Evolutionary conservation across 176 grass and related monocot species (phyloP).

Genomic region (Cocos nucifera): DNA sequence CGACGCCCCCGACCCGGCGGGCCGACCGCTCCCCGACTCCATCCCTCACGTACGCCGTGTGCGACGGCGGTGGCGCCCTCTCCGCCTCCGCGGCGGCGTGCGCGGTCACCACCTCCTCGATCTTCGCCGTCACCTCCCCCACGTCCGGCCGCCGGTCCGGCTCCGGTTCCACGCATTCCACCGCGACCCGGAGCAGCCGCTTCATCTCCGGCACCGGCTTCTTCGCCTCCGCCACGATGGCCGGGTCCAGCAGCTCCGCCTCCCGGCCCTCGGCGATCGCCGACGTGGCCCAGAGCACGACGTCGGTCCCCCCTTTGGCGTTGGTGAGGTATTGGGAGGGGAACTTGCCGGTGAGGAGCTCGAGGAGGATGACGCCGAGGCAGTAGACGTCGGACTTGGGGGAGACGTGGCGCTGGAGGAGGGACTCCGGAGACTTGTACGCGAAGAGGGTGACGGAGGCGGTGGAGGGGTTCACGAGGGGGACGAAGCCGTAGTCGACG

Average conservation of each 20-base stretch:
- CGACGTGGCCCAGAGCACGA: constrained; percentile 66
- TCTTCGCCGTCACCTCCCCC: constrained; percentile 36
- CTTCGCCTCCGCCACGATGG: constrained; percentile 34
- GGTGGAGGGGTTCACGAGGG: constrained; percentile 27
- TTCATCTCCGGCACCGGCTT: constrained; percentile 62
- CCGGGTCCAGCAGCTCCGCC: constrained; percentile 64
- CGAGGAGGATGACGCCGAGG: constrained; percentile 82
- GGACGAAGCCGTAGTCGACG: constrained; percentile 67
- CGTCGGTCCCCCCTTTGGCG: constrained; percentile 72
- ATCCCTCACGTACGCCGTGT: no score
- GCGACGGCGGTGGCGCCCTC: constrained; percentile 1
- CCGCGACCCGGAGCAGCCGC: constrained; percentile 45
- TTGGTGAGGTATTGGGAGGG: constrained; percentile 65
- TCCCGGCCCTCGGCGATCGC: constrained; percentile 45
- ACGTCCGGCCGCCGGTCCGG: constrained; percentile 38
- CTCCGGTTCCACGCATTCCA: constrained; percentile 45
- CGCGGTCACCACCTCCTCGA: constrained; percentile 38
- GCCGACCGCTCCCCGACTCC: constrained; percentile 24
- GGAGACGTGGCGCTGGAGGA: constrained; percentile 3
- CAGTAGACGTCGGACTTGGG: constrained; percentile 83
- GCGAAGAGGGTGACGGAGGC: constrained; percentile 34
- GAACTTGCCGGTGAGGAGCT: constrained; percentile 90
- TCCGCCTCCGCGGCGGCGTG: constrained; percentile 28
- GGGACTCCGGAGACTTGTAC: constrained; percentile 47
- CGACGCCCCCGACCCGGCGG: constrained; percentile 21